Conservation (phyloP, 2,329 filamentous ascomycete species). For the Diaporthe eres region DNA sequence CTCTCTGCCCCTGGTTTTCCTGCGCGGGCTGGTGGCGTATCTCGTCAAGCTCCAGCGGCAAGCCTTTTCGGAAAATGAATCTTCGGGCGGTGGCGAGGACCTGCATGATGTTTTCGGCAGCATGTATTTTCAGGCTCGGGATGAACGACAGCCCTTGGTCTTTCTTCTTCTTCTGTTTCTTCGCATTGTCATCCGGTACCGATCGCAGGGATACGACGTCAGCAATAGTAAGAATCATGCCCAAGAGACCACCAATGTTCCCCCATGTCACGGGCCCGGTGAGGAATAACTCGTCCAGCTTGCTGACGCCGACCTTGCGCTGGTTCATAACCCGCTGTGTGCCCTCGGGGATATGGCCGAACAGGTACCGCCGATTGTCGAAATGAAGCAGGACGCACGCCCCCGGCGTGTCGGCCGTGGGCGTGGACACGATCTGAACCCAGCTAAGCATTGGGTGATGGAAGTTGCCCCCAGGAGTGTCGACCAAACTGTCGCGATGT, state of each 20-base stretch:
- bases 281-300: slow-evolving; percentile 84
- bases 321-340: slow-evolving; percentile 83
- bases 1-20: slow-evolving; percentile 62
- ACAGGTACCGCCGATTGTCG: slow-evolving; percentile 85
- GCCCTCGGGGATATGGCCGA: slow-evolving; percentile 87
- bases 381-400: slow-evolving; percentile 84
- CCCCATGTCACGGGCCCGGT: slow-evolving; percentile 83
- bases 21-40: slow-evolving; percentile 63
- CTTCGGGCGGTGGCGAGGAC: slow-evolving; percentile 84
- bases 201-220: slow-evolving; percentile 69
- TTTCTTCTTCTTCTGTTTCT: slow-evolving; percentile 57
- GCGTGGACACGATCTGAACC: slow-evolving; percentile 83
- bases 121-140: slow-evolving; percentile 76
- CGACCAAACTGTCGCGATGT: slow-evolving; percentile 1
- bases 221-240: slow-evolving; percentile 87
- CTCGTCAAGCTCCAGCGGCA: slow-evolving; percentile 81
- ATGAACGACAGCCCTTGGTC: slow-evolving; percentile 54
- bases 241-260: slow-evolving; percentile 85
- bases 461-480: slow-evolving; percentile 25
- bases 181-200: slow-evolving; percentile 51
- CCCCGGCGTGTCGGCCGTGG: slow-evolving; percentile 89
- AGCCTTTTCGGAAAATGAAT: slow-evolving; percentile 88
- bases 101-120: slow-evolving; percentile 84
- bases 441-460: slow-evolving; percentile 74
- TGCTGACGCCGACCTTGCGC: slow-evolving; percentile 74